These are phyloP conservation scores for Calonectria naviculata DNA, from an alignment of 2,329 filamentous ascomycete genomes.

Conservation along the genomic window DNA sequence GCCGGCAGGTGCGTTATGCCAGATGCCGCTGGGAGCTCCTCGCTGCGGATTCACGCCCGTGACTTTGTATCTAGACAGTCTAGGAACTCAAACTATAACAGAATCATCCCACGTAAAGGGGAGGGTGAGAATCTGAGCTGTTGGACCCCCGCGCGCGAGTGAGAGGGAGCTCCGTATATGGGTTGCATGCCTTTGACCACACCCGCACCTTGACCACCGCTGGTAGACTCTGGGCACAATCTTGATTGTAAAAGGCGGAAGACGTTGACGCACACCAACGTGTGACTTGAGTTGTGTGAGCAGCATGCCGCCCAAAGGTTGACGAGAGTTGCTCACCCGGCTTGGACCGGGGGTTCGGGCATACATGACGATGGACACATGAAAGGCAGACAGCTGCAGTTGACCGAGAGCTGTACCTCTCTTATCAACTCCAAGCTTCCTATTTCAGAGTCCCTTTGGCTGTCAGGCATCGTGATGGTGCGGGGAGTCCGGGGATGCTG, in stretches of 20 bases:
- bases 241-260: neutral
- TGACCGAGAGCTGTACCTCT: neutral
- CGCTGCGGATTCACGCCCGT: constrained; percentile 11
- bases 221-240: neutral
- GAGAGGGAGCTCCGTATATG: neutral
- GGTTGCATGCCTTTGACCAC: constrained; percentile 1
- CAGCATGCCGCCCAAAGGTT: neutral
- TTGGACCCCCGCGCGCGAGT: neutral
- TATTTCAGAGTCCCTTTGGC: neutral
- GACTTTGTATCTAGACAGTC: neutral
- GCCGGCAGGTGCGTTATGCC: neutral
- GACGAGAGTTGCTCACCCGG: neutral
- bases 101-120: neutral
- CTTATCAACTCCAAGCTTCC: neutral
- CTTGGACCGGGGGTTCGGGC: neutral
- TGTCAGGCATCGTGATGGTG: neutral
- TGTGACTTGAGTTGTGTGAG: neutral
- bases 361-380: neutral
- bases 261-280: constrained; percentile 4
- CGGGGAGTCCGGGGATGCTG: neutral
- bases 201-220: constrained; percentile 6
- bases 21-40: neutral
- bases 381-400: neutral
- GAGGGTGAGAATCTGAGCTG: neutral
- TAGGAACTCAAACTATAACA: neutral